Evolutionary conservation across 345 rosid species (phyloP), one percentile per base, ranked within the genome.

Genomic region (Boechera retrofracta): DNA sequence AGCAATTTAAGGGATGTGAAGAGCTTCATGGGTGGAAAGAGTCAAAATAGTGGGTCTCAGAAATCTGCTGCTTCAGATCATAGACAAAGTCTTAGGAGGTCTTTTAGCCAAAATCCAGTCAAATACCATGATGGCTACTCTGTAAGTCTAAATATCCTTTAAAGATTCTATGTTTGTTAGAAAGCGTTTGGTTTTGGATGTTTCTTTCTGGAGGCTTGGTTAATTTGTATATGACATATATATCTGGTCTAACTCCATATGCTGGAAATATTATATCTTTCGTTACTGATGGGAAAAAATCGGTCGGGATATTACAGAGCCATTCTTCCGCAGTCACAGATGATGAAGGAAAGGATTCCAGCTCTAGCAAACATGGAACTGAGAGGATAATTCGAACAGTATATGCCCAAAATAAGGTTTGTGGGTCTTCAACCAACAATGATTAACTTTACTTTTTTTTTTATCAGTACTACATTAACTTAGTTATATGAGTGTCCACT

Each of bases 271-370:
- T 51, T 60, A 10, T 68, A 67, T 44, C 32, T 77, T 35, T 48
- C 0, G 52, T 35, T n/a, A 64, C 61, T 77, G 65, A 69, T 44
- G 51, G 5, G 41, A 28, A 53, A 21, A 54, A 42, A 31, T 21
- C 31, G 32, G 64, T 41, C 32, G 47, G 73, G 67, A 56, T 69
- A 79, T 85, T 80, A 36, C 87, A 95, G 99, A 92, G 97, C 71
- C 94, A 88, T 15, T 92, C 98, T n/a, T 89, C 97, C 38, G 83
- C 82, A 60, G 76, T 95, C 67, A 95, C 99, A 66, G 98, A 91
- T 77, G 99, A 92, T 63, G 99, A 95, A 81, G 89, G 81, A 35
- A 89, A 83, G 64, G 91, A 86, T 59, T 77, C 78, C 57, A 53
- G 74, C 66, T 70, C 81, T 36, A 72, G 64, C 73, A 82, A 78